Percentiles rank a stretch among this genome's conserved stretches.
Evolutionary conservation across 2,329 filamentous ascomycete species (phyloP).

Genomic region (Diaporthe humulicola): DNA sequence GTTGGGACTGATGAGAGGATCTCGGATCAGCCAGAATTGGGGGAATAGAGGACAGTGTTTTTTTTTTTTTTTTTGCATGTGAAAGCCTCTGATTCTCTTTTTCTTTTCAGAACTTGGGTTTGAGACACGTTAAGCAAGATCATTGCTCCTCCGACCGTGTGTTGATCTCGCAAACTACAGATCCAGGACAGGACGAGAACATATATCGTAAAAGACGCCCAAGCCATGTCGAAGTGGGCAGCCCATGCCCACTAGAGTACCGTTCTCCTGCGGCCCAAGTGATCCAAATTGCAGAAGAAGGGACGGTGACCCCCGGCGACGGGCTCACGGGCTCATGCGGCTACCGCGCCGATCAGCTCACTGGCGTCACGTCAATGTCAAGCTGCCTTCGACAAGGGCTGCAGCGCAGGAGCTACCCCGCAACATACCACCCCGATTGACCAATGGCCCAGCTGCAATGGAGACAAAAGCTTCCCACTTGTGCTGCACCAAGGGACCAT

Average conservation of each 20-base stretch:
- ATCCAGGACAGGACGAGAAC: no score
- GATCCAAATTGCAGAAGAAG: background rate
- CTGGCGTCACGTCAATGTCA: conserved; percentile 16
- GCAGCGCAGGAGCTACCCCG: conserved; percentile 28
- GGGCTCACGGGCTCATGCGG: background rate
- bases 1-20: background rate
- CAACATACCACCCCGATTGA: conserved; percentile 20
- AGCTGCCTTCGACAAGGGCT: conserved; percentile 1
- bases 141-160: no score
- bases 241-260: background rate
- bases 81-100: no score
- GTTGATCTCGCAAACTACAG: no score
- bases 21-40: background rate
- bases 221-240: no score
- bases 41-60: no score
- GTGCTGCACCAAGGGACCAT: conserved; percentile 26
- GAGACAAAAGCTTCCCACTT: background rate
- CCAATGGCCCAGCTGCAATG: conserved; percentile 5
- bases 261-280: background rate
- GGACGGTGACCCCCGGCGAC: background rate
- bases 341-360: conserved; percentile 16
- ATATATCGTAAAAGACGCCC: no score
- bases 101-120: no score
- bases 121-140: no score
- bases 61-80: no score